Conservation (phyloP, 306 rosid genomes). For the Medicago lupulina region DNA sequence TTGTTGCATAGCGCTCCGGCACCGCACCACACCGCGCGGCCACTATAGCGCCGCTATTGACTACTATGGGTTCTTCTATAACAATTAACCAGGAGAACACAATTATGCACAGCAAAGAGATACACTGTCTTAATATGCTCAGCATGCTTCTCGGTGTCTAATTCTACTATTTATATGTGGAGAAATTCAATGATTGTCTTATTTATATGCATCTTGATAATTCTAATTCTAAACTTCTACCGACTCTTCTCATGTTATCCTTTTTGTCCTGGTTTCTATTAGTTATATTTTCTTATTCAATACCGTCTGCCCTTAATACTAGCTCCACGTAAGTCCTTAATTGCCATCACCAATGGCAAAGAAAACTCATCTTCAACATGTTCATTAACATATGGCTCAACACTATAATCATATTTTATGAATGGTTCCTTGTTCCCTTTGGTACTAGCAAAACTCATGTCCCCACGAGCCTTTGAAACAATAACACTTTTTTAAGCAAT, state of each 20-base stretch:
- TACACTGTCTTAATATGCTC: slow-evolving; percentile 10
- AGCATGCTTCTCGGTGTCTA: background rate
- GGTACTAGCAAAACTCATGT: too few species aligned
- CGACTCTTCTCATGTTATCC: background rate
- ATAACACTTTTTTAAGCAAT: slow-evolving; percentile 1
- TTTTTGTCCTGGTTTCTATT: slow-evolving; percentile 10
- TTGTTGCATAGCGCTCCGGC: too few species aligned
- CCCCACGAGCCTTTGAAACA: too few species aligned
- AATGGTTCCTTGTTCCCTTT: background rate
- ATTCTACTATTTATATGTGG: too few species aligned
- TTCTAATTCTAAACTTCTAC: background rate
- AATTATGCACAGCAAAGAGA: slow-evolving; percentile 16
- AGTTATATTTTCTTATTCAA: slow-evolving; percentile 12
- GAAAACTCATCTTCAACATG: slow-evolving; percentile 4
- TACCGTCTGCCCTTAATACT: slow-evolving; percentile 5
- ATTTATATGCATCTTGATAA: too few species aligned
- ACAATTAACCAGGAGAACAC: slow-evolving; percentile 28
- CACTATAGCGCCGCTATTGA: too few species aligned
- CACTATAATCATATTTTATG: background rate
- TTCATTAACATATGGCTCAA: slow-evolving; percentile 21
- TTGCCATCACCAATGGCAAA: slow-evolving; percentile 18
- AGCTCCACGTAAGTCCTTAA: background rate
- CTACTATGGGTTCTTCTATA: slow-evolving; percentile 36
- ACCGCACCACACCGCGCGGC: too few species aligned
- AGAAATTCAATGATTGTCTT: too few species aligned